Percentiles rank a stretch among this genome's conserved stretches.
These are phyloP conservation scores for Kalanchoe fedtschenkoi DNA, from an alignment of 164 flowering plant genomes.

Conservation along the genomic window DNA sequence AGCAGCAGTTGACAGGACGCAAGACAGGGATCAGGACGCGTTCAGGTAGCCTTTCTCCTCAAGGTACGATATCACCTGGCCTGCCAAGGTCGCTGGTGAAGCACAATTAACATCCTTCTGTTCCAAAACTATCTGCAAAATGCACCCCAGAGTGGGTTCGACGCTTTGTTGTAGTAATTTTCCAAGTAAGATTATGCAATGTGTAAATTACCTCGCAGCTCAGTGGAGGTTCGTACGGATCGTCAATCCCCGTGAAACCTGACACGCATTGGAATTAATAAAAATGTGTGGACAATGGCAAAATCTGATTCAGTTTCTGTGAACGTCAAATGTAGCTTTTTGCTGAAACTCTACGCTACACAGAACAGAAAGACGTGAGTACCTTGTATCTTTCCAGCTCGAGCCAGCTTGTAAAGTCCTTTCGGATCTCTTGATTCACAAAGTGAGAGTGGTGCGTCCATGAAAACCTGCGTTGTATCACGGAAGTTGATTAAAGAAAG, in stretches of 20 bases:
- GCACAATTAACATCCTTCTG: constrained; percentile 36
- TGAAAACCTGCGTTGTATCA: constrained; percentile 32
- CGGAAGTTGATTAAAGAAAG: not conserved
- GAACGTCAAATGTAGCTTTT: not conserved
- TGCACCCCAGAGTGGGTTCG: not conserved
- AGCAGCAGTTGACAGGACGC: not conserved
- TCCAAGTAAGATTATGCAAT: not conserved
- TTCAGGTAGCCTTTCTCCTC: constrained; percentile 43
- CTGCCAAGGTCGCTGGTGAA: constrained; percentile 38
- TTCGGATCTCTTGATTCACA: constrained; percentile 63
- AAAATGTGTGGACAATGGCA: not conserved
- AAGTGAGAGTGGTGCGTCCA: constrained; percentile 49
- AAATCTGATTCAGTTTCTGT: not conserved
- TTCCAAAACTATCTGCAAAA: constrained; percentile 37
- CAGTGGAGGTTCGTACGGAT: constrained; percentile 38
- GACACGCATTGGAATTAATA: constrained; percentile 7
- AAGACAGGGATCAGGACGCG: not conserved
- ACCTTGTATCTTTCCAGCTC: constrained; percentile 73
- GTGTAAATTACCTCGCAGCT: constrained; percentile 28
- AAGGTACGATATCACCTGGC: constrained; percentile 40
- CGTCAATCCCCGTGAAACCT: constrained; percentile 46
- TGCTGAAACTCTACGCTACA: no score
- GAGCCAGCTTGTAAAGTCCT: constrained; percentile 72
- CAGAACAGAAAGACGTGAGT: not conserved
- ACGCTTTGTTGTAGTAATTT: not conserved